Evolutionary conservation across 148 eudicot species (phyloP).

Genomic region (Salicornia ramosissima): DNA sequence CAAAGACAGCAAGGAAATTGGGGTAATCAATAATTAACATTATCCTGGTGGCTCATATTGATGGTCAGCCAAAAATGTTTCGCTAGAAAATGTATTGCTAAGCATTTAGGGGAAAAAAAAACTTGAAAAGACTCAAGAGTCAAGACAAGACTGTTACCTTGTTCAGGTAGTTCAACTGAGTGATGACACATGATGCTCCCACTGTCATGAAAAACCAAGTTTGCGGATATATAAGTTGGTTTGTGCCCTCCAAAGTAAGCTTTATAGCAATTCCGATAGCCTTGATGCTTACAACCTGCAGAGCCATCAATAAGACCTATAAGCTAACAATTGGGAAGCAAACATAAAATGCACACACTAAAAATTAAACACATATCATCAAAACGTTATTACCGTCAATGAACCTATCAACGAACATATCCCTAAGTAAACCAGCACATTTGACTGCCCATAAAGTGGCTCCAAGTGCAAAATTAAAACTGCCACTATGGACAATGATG

Average conservation of each 20-base stretch:
- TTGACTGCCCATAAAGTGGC: slow-evolving; percentile 83
- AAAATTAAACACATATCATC: not conserved
- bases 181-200: slow-evolving; percentile 62
- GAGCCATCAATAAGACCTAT: slow-evolving; percentile 8
- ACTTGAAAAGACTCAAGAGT: not conserved
- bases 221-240: slow-evolving; percentile 63
- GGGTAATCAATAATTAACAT: not conserved
- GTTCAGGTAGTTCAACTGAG: slow-evolving; percentile 87
- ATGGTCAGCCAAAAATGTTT: not conserved
- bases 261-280: slow-evolving; percentile 94
- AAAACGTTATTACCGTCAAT: slow-evolving; percentile 47
- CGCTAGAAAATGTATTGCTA: not conserved
- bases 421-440: slow-evolving; percentile 77
- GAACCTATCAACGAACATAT: slow-evolving; percentile 92
- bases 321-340: not conserved
- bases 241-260: slow-evolving; percentile 78
- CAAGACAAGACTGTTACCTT: slow-evolving; percentile 35
- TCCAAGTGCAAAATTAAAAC: slow-evolving; percentile 63
- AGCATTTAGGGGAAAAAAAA: not conserved
- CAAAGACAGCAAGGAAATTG: not conserved
- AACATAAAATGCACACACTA: not conserved
- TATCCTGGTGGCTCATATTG: not conserved
- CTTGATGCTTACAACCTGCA: slow-evolving; percentile 91
- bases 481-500: slow-evolving; percentile 58
- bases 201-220: slow-evolving; percentile 82